Conservation (phyloP, 495 filamentous ascomycete genomes). For the Hypomontagnella monticulosa region DNA sequence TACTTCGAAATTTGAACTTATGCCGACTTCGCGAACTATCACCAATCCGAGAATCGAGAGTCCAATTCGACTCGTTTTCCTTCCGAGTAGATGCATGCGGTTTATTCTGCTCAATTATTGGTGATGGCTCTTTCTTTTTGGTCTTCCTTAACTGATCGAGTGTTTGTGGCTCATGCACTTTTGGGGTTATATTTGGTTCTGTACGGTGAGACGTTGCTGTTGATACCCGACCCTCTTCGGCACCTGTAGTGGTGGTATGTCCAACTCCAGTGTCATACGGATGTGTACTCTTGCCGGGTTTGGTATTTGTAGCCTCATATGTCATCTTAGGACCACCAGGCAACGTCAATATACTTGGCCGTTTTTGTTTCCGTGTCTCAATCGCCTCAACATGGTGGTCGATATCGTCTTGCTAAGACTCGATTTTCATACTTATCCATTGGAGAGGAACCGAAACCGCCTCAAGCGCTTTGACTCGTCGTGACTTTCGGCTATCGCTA, state of each 20-base stretch:
- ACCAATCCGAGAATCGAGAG: conserved; percentile 5
- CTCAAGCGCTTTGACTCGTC: conserved; percentile 32
- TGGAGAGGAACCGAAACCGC: conserved; percentile 22
- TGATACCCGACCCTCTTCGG: neutral
- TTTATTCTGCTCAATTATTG: conserved; percentile 10
- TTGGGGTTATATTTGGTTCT: neutral
- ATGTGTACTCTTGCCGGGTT: conserved; percentile 38
- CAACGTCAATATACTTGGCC: conserved; percentile 10
- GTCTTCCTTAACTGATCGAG: conserved; percentile 4
- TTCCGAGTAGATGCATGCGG: neutral
- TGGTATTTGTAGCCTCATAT: neutral
- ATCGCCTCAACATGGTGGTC: conserved; percentile 28
- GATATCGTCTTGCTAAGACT: conserved; percentile 38
- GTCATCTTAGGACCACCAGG: neutral
- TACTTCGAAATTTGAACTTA: conserved; percentile 15
- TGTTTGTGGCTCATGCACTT: neutral
- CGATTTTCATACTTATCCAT: conserved; percentile 38
- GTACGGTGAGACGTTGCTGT: neutral
- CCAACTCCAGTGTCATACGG: conserved; percentile 43
- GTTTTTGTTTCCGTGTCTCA: conserved; percentile 26
- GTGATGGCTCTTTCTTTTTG: conserved; percentile 11
- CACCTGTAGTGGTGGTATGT: neutral
- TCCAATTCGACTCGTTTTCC: conserved; percentile 1
- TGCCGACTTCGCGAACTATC: neutral
- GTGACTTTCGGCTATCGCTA: conserved; percentile 17